Conservation (phyloP, 257 asterid genomes). For the Scutellaria minor region DNA sequence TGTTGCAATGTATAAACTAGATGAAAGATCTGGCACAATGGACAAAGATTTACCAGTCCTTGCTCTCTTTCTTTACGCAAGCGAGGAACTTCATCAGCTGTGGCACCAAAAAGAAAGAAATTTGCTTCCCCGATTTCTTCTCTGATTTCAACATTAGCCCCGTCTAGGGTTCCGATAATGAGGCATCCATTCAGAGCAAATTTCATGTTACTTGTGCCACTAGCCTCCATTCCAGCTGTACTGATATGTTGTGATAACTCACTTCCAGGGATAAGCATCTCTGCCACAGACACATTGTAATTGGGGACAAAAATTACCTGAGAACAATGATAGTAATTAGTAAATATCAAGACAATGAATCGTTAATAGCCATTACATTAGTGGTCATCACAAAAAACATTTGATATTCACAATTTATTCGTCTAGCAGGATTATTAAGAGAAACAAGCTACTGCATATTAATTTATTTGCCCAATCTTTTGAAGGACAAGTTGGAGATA, state of each 20-base stretch:
- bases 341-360: background rate
- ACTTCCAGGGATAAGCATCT: conserved; percentile 98
- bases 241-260: conserved; percentile 98
- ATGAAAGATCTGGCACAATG: conserved; percentile 17
- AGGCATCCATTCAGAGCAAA: conserved; percentile 98
- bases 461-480: background rate
- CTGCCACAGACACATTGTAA: conserved; percentile 98
- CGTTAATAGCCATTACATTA: background rate
- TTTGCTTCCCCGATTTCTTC: conserved; percentile 91
- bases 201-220: conserved; percentile 99
- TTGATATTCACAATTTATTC: background rate
- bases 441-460: conserved; percentile 12
- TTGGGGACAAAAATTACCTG: conserved; percentile 98
- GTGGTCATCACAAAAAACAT: conserved; percentile 17
- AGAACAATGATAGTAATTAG: conserved; percentile 14
- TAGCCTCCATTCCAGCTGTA: conserved; percentile 99
- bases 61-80: conserved; percentile 91
- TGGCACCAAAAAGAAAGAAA: conserved; percentile 96
- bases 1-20: conserved; percentile 15
- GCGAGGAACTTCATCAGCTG: conserved; percentile 84
- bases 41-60: conserved; percentile 65
- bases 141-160: conserved; percentile 98
- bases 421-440: conserved; percentile 11
- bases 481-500: conserved; percentile 2
- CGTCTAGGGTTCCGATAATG: conserved; percentile 94